Conservation (phyloP, 805 yeast species). For the Cyberlindnera galapagoensis region DNA sequence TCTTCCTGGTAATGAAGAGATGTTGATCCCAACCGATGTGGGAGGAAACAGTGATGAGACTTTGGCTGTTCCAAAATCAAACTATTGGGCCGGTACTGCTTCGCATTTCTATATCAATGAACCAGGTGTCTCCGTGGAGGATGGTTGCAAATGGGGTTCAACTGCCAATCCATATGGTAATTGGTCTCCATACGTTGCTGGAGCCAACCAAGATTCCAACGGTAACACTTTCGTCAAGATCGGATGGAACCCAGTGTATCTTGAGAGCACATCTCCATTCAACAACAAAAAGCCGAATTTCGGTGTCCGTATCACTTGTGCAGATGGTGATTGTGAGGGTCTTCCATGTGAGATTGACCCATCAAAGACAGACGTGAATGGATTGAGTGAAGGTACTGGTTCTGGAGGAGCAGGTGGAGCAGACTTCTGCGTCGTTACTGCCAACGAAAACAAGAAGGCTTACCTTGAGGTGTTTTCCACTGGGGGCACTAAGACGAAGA, state of each 20-base stretch:
- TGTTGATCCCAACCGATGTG: constrained; percentile 80
- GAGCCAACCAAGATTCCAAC: constrained; percentile 69
- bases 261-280: constrained; percentile 54
- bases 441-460: constrained; percentile 54
- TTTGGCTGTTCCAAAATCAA: constrained; percentile 80
- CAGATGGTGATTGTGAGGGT: constrained; percentile 67
- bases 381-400: constrained; percentile 35
- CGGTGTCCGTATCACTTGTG: constrained; percentile 73
- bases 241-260: constrained; percentile 87
- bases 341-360: constrained; percentile 81
- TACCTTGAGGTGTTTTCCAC: constrained; percentile 61
- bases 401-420: constrained; percentile 58
- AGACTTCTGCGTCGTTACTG: constrained; percentile 81
- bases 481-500: constrained; percentile 5
- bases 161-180: constrained; percentile 66
- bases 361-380: constrained; percentile 49
- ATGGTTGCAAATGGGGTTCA: constrained; percentile 84
- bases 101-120: constrained; percentile 82
- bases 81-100: constrained; percentile 81
- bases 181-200: constrained; percentile 94
- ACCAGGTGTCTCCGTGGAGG: constrained; percentile 70
- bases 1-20: constrained; percentile 89
- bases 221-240: constrained; percentile 76
- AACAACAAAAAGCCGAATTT: constrained; percentile 49
- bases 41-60: constrained; percentile 39